Percentiles rank a stretch among this genome's conserved stretches.
These are phyloP conservation scores for Trichoderma breve DNA, from an alignment of 2,329 filamentous ascomycete species.

Conservation along the genomic window DNA sequence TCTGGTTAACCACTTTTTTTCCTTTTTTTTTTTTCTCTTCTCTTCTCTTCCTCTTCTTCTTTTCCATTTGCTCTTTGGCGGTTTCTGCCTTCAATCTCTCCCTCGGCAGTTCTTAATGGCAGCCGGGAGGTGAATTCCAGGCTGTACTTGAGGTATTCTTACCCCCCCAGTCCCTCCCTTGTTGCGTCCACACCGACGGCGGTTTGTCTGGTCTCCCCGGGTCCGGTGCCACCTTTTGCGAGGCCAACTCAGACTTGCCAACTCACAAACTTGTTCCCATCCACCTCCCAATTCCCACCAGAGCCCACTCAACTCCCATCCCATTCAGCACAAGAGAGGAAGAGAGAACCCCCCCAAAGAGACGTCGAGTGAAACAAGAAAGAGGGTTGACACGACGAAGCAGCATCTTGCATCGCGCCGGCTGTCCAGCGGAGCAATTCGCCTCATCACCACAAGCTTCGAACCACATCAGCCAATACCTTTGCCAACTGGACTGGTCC, in stretches of 20 bases:
- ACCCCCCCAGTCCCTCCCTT: background rate
- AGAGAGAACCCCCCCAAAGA: background rate
- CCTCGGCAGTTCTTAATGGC: slow-evolving; percentile 10
- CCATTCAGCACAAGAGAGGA: background rate
- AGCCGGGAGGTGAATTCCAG: slow-evolving; percentile 9
- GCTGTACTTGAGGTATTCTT: slow-evolving; percentile 8
- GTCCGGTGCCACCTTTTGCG: background rate
- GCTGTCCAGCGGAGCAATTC: slow-evolving; percentile 15
- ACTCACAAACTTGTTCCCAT: slow-evolving; percentile 9
- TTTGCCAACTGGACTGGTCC: background rate
- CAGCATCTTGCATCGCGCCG: slow-evolving; percentile 13
- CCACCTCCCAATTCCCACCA: background rate
- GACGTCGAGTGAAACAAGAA: background rate
- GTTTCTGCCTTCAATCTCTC: background rate
- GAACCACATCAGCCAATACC: slow-evolving; percentile 5
- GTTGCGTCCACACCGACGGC: slow-evolving; percentile 4
- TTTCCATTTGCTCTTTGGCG: background rate
- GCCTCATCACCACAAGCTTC: background rate
- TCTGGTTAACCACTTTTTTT: background rate
- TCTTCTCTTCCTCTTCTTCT: background rate
- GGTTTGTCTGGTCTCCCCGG: slow-evolving; percentile 1
- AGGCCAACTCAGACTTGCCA: slow-evolving; percentile 6
- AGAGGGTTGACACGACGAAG: slow-evolving; percentile 9
- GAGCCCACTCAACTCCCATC: background rate
- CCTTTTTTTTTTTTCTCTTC: background rate